Evolutionary conservation across 202 grass and related monocot species (phyloP).

Genomic region (Digitaria exilis): DNA sequence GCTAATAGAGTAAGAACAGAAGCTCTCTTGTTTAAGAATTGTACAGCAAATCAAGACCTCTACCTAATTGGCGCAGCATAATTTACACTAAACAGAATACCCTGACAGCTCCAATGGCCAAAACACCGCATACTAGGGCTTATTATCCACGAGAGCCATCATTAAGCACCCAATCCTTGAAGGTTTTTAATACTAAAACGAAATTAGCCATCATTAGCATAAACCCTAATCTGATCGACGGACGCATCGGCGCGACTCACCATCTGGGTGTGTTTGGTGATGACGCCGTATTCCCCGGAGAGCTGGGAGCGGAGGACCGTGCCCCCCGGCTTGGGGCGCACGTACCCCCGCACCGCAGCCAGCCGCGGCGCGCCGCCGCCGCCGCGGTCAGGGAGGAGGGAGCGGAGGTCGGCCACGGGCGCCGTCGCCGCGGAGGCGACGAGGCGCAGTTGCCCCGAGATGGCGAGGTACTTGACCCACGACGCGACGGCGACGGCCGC

Average conservation of each 20-base stretch:
- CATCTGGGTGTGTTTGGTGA: slow-evolving; percentile 67
- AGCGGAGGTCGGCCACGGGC: slow-evolving; percentile 60
- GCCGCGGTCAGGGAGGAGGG: slow-evolving; percentile 47
- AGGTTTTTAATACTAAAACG: neutral
- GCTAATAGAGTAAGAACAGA: neutral
- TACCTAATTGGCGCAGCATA: slow-evolving; percentile 8
- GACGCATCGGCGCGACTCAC: slow-evolving; percentile 31
- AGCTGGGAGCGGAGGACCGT: slow-evolving; percentile 45
- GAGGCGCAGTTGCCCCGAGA: slow-evolving; percentile 59
- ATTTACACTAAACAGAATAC: neutral
- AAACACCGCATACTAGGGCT: neutral
- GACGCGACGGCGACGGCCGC: slow-evolving; percentile 57
- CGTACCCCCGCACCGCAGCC: slow-evolving; percentile 62
- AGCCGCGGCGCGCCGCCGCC: slow-evolving; percentile 36
- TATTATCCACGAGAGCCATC: neutral
- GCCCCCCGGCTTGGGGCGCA: slow-evolving; percentile 44
- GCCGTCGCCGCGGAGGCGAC: slow-evolving; percentile 57
- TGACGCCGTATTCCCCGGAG: slow-evolving; percentile 63
- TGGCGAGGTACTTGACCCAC: slow-evolving; percentile 70
- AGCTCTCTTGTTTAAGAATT: slow-evolving; percentile 7
- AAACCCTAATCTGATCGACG: slow-evolving; percentile 25
- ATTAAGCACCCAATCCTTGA: neutral
- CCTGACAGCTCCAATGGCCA: neutral
- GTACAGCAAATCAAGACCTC: neutral
- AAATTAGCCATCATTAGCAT: neutral